Evolutionary conservation across 768 basidiomycete species (phyloP).

Genomic region (Tulasnella sp.): DNA sequence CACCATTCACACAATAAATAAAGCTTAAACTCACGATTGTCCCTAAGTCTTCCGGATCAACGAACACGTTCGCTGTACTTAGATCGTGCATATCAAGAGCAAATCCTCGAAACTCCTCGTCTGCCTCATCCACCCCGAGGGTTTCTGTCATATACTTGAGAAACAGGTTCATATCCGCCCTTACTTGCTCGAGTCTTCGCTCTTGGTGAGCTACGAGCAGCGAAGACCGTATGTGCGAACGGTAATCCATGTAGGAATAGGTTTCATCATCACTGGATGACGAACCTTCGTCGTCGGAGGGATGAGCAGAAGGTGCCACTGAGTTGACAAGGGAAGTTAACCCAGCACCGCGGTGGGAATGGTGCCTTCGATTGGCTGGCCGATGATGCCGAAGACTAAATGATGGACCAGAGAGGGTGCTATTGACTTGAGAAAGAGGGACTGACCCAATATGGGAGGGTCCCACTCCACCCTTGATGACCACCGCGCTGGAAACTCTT

Average conservation of each 20-base stretch:
- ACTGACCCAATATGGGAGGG: background rate
- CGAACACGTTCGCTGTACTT: constrained; percentile 80
- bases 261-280: constrained; percentile 28
- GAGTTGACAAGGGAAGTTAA: constrained; percentile 18
- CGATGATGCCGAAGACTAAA: constrained; percentile 5
- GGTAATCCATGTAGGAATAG: constrained; percentile 66
- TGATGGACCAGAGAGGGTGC: background rate
- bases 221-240: constrained; percentile 72
- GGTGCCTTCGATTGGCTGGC: constrained; percentile 19
- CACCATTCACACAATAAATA: constrained; percentile 18
- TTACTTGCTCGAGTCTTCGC: constrained; percentile 58
- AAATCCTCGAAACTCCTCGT: constrained; percentile 55
- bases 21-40: constrained; percentile 56
- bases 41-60: constrained; percentile 61
- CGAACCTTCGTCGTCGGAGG: constrained; percentile 15
- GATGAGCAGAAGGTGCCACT: background rate
- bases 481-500: background rate
- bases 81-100: constrained; percentile 82
- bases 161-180: constrained; percentile 70
- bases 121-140: constrained; percentile 30
- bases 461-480: constrained; percentile 22
- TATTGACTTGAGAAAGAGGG: background rate
- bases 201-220: constrained; percentile 69
- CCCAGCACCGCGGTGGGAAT: constrained; percentile 24
- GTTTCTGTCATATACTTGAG: constrained; percentile 51